Base-by-base conservation (phyloP, 169 alveolate species). In the Cyclospora cayetanensis region DNA sequence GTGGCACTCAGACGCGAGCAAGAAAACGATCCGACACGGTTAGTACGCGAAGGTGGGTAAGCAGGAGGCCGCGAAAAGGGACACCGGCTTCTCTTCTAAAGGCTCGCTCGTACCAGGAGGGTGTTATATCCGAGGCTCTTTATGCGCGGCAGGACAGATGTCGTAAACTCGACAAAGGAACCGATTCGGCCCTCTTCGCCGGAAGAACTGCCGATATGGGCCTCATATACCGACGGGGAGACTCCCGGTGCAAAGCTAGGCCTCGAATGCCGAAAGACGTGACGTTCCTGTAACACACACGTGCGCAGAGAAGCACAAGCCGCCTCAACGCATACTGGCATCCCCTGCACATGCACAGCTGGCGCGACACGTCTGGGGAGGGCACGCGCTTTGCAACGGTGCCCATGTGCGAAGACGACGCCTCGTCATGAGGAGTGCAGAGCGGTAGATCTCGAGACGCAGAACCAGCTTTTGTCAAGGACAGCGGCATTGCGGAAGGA, bases 191-290 rank as follows among this genome's bases (percentile, higher is more conserved):
- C 96, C 83, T 96, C 97, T 77, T 97, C 97, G 90, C 94, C 92
- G 12, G 96, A 95, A 80, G 96, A 93, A 91, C 95, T 79, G 63
- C 99, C 98, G 52, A 98, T 95, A 95, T 98, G 98, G 43, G 96
- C 95, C 94, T 98, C 99, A 90, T 98, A 98, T 31, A 98, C 96
- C 95, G 96, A 96, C 7, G 97, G 95, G 27, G 96, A 90, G 53
- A 41, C 82, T 25, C 43, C 46, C 12, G 93, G 84, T 4, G 95
- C 95, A 55, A 70, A 74, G n/a, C 53, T 77, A 22, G 98, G 98
- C 90, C 97, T 80, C 42, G 94, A 91, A 90, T 90, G 91, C 22
- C 95, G 94, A 90, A 93, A 95, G 91, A 90, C 90, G 93, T 96
- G 96, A 72, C 85, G 82, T 50, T 93, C 94, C 84, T 93, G 92